Conservation (phyloP, 2,329 filamentous ascomycete species). For the Claviceps monticola region DNA sequence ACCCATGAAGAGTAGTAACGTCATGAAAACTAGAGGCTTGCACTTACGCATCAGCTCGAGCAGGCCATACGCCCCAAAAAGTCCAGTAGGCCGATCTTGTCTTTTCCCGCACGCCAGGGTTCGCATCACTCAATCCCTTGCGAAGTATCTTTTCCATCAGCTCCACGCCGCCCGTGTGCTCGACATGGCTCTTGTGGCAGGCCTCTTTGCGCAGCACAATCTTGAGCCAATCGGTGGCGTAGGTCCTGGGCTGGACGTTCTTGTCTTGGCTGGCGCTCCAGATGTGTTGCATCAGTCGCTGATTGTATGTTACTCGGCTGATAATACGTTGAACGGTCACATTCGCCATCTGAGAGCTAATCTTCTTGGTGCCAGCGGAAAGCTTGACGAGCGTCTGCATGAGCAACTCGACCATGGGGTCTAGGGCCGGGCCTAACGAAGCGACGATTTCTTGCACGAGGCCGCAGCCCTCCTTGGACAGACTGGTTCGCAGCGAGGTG, state of each 20-base stretch:
- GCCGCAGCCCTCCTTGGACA: slow-evolving; percentile 75
- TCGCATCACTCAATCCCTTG: slow-evolving; percentile 77
- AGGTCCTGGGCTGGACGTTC: slow-evolving; percentile 75
- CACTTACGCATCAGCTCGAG: slow-evolving; percentile 58
- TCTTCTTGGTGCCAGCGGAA: slow-evolving; percentile 82
- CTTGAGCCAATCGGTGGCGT: slow-evolving; percentile 69
- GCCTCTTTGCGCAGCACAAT: slow-evolving; percentile 67
- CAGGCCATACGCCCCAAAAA: slow-evolving; percentile 65
- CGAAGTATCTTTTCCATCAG: slow-evolving; percentile 77
- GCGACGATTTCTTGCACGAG: slow-evolving; percentile 74
- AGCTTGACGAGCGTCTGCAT: slow-evolving; percentile 85
- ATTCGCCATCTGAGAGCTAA: slow-evolving; percentile 74
- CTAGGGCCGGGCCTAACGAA: slow-evolving; percentile 62
- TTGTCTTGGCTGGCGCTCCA: slow-evolving; percentile 78
- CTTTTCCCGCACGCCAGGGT: slow-evolving; percentile 77
- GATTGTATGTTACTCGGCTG: slow-evolving; percentile 63
- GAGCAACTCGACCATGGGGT: slow-evolving; percentile 79
- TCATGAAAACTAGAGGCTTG: not conserved
- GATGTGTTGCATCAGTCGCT: slow-evolving; percentile 74
- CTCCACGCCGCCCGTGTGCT: slow-evolving; percentile 73
- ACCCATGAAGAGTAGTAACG: too few species aligned
- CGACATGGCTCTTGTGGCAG: slow-evolving; percentile 66
- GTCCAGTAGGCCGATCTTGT: slow-evolving; percentile 80
- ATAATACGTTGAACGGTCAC: slow-evolving; percentile 69
- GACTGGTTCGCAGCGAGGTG: slow-evolving; percentile 73